phyloP scores from a whole-genome alignment of 768 basidiomycete genomes.

The Clitopilus hobsonii region DNA sequence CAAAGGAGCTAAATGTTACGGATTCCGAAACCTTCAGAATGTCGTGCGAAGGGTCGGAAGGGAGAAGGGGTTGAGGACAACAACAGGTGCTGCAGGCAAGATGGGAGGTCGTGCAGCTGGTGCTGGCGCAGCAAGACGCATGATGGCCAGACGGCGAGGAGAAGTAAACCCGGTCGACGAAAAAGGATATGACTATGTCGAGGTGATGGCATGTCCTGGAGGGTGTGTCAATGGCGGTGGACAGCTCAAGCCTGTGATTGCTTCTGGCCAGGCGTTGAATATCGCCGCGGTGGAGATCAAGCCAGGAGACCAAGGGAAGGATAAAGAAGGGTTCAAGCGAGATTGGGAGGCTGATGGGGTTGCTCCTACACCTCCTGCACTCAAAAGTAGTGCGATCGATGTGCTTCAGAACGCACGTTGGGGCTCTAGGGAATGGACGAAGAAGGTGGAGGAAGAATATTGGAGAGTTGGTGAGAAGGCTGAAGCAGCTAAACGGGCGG shows the following conservation, averaged over 20 bases:
- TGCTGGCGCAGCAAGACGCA: constrained; percentile 14
- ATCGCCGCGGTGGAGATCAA: not conserved
- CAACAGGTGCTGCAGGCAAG: constrained; percentile 62
- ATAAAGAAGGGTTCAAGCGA: constrained; percentile 65
- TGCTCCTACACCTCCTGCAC: constrained; percentile 13
- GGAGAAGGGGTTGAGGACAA: constrained; percentile 71
- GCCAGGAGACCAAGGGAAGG: constrained; percentile 17
- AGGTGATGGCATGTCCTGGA: constrained; percentile 98
- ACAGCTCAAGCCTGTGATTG: constrained; percentile 52
- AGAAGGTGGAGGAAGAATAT: constrained; percentile 76
- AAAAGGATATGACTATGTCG: constrained; percentile 80
- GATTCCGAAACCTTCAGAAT: constrained; percentile 96
- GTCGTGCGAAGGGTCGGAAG: constrained; percentile 91
- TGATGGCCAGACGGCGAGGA: constrained; percentile 26
- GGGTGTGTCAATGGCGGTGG: constrained; percentile 98
- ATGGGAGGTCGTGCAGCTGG: constrained; percentile 19
- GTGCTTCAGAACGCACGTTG: constrained; percentile 53
- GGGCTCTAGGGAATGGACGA: constrained; percentile 82
- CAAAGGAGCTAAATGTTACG: constrained; percentile 93
- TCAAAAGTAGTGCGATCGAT: constrained; percentile 6
- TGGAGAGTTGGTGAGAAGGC: constrained; percentile 42
- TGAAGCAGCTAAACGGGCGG: constrained; percentile 17
- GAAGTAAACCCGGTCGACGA: constrained; percentile 30
- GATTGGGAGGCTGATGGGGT: constrained; percentile 60
- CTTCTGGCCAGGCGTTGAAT: not conserved